These are phyloP conservation scores for Smallanthus sonchifolius DNA, from an alignment of 129 eudicot species.

Conservation along the genomic window DNA sequence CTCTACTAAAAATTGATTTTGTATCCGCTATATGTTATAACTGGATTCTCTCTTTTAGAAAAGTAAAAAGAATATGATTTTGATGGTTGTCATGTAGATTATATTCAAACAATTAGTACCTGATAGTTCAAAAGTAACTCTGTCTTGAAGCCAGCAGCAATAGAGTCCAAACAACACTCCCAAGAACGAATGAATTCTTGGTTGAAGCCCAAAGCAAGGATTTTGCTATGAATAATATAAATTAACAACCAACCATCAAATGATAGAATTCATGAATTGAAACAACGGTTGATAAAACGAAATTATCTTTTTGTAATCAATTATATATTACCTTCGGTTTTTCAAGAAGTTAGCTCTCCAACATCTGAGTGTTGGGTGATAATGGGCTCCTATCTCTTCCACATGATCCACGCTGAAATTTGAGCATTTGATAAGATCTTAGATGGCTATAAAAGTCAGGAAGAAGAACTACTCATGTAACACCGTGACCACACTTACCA, in stretches of 20 bases:
- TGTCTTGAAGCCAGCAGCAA: conserved; percentile 68
- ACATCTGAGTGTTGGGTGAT: conserved; percentile 54
- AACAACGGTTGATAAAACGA: not conserved
- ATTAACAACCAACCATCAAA: not conserved
- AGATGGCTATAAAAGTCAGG: not conserved
- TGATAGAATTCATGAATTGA: not conserved
- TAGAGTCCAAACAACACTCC: conserved; percentile 68
- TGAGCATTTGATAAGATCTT: not conserved
- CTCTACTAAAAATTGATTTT: too few relatives aligned
- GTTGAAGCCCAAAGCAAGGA: conserved; percentile 58
- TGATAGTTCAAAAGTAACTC: conserved; percentile 54
- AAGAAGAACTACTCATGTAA: not conserved
- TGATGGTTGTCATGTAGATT: too few relatives aligned
- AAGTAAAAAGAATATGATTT: too few relatives aligned
- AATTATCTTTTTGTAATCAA: not conserved
- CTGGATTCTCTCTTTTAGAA: too few relatives aligned
- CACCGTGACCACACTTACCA: conserved; percentile 33
- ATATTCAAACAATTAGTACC: too few relatives aligned
- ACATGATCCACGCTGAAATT: conserved; percentile 67
- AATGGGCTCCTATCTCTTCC: conserved; percentile 66
- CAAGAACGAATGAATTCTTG: conserved; percentile 73
- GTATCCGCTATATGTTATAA: too few relatives aligned
- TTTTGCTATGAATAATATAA: conserved; percentile 31
- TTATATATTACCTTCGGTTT: conserved; percentile 57
- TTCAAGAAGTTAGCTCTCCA: conserved; percentile 65